These are phyloP conservation scores for Physcomitrium patens DNA, from an alignment of 225 moss, liverwort and hornwort species.

Conservation along the genomic window DNA sequence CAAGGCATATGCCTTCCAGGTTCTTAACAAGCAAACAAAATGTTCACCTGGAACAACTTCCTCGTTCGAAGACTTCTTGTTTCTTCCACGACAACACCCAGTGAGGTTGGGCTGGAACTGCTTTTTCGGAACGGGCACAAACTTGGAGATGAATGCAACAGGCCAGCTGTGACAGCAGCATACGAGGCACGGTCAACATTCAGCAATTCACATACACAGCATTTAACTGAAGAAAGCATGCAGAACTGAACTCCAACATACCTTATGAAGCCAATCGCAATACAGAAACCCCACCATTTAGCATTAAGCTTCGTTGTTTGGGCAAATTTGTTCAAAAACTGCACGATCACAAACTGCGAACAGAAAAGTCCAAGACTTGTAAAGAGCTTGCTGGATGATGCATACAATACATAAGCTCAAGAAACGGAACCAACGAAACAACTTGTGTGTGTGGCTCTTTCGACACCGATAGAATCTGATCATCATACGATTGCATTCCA, in stretches of 20 bases:
- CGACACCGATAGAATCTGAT: too few species aligned
- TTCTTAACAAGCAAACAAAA: too few species aligned
- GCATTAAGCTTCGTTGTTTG: constrained; percentile 49
- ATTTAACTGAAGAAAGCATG: not conserved
- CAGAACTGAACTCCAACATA: constrained; percentile 14
- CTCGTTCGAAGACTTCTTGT: not conserved
- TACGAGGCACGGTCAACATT: not conserved
- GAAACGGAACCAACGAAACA: not conserved
- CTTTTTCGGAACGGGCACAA: constrained; percentile 57
- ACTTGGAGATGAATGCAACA: constrained; percentile 64
- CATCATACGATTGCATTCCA: too few species aligned
- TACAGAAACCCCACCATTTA: constrained; percentile 76
- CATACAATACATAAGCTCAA: not conserved
- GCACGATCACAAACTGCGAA: constrained; percentile 78
- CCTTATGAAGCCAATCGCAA: constrained; percentile 75
- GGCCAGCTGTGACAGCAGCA: constrained; percentile 64
- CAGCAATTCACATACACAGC: not conserved
- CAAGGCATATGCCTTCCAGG: too few species aligned
- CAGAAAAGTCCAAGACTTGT: not conserved
- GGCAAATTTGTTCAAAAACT: constrained; percentile 78
- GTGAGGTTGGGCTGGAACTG: constrained; percentile 31
- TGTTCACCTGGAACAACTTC: too few species aligned
- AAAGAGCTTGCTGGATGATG: too few species aligned
- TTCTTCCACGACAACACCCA: constrained; percentile 9
- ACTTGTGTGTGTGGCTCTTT: not conserved